Base-by-base conservation (phyloP, 2,329 filamentous ascomycete genomes). In the Zarea fungicola region DNA sequence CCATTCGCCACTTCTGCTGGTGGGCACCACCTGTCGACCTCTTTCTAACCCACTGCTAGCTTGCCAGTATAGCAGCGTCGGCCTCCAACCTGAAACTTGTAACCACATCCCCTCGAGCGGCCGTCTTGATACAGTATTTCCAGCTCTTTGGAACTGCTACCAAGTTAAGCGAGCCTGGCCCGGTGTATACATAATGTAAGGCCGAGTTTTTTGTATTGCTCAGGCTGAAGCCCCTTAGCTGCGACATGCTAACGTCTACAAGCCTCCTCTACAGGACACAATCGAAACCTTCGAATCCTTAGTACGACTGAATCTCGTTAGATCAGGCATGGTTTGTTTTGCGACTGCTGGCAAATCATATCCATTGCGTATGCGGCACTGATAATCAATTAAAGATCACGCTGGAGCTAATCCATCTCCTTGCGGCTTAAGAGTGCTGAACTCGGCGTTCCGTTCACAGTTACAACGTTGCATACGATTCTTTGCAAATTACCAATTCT, bases 201-300 rank as follows among this genome's bases (percentile, higher is more conserved):
- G 26, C 43, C 35, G 16, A 29, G 22, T 18, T n/a, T 40, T 10
- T 23, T 32, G 6, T 35, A 32, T 6, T 28, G 25, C n/a, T 8
- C 7, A 5, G 19, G 34, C 34, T 14, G 25, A 14, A 6, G 16
- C 14, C 19, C 40, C 18, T 4, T 21, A 32, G 14, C 9, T 9
- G 19, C 25, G 23, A 28, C 18, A 40, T 31, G 26, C 45, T 48
- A 34, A 48, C 36, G 16, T 16, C 6, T n/a, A 8, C 29, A 18
- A n/a, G 21, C 37, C 28, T 34, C 18, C n/a, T 26, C 45, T 19
- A 23, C 45, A 16, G 28, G 28, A 26, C 16, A 47, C 48, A 42
- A 6, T 29, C n/a, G n/a, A 26, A 47, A 42, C 49, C 49, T 48
- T 48, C 51, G 34, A 49, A 52, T 23, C 47, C 50, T 47, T 47